Evolutionary conservation across 1,284 basidiomycete species (phyloP).

Genomic region (Cerioporus squamosus): DNA sequence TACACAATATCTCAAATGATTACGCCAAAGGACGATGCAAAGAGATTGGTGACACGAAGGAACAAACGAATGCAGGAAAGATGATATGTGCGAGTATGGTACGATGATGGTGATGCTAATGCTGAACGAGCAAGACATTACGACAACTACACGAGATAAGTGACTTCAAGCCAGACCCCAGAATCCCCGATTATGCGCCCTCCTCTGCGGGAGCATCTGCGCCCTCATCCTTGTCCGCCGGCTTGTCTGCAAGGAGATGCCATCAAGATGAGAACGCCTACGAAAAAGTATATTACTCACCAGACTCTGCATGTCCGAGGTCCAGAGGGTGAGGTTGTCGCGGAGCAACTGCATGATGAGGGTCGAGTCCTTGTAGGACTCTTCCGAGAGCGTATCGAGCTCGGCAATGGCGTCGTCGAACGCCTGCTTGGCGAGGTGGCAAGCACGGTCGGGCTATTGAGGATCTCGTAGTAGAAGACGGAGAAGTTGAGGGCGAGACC

Average conservation of each 20-base stretch:
- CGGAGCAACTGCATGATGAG: conserved; percentile 99
- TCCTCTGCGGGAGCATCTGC: conserved; percentile 38
- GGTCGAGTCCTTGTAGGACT: conserved; percentile 99
- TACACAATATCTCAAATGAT: conserved; percentile 16
- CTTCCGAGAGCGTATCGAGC: conserved; percentile 99
- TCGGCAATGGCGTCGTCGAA: conserved; percentile 99
- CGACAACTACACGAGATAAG: conserved; percentile 26
- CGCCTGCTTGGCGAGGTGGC: conserved; percentile 99
- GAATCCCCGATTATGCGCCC: conserved; percentile 27
- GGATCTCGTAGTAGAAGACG: conserved; percentile 99
- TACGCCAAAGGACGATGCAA: conserved; percentile 18
- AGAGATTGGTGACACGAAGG: conserved; percentile 37
- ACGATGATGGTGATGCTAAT: conserved; percentile 27
- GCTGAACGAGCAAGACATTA: conserved; percentile 27
- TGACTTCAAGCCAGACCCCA: conserved; percentile 16
- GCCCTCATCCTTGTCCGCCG: conserved; percentile 70
- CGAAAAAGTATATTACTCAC: conserved; percentile 45
- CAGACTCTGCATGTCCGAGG: conserved; percentile 93
- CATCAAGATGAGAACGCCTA: background rate
- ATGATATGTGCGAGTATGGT: conserved; percentile 29
- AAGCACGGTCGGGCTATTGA: conserved; percentile 99
- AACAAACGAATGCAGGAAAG: conserved; percentile 27
- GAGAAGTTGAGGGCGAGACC: conserved; percentile 99
- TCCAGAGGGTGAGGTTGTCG: conserved; percentile 99
- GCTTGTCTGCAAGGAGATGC: conserved; percentile 52